phyloP scores from a whole-genome alignment of 345 rosid species.

The Bruguiera gymnorhiza region DNA sequence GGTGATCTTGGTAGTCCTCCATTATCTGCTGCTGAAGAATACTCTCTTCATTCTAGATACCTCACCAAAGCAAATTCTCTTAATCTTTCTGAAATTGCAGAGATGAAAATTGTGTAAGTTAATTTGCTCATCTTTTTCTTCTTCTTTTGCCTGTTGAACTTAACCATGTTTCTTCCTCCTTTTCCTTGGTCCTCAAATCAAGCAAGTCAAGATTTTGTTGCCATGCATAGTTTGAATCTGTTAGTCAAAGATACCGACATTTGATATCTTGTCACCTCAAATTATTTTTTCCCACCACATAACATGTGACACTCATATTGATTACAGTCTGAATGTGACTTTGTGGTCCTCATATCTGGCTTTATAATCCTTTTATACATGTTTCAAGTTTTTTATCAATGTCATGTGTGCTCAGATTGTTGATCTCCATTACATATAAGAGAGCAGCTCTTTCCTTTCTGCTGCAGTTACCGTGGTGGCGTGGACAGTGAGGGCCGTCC shows the following conservation, averaged over 20 bases:
- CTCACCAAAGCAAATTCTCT: constrained; percentile 88
- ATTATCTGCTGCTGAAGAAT: constrained; percentile 86
- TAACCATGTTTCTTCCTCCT: neutral
- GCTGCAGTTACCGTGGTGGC: constrained; percentile 88
- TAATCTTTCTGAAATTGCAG: constrained; percentile 93
- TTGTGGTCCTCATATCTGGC: too few relatives aligned
- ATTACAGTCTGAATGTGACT: too few relatives aligned
- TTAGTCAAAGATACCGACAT: too few relatives aligned
- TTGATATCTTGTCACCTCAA: too few relatives aligned
- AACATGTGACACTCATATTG: too few relatives aligned
- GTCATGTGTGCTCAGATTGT: constrained; percentile 1
- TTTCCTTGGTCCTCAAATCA: too few relatives aligned
- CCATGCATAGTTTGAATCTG: too few relatives aligned
- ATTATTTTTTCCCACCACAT: too few relatives aligned
- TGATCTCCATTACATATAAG: constrained; percentile 9
- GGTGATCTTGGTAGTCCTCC: constrained; percentile 85
- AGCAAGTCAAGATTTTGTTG: too few relatives aligned
- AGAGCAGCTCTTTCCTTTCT: constrained; percentile 19
- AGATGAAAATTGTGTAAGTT: constrained; percentile 96
- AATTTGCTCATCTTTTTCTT: constrained; percentile 5
- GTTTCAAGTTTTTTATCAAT: too few relatives aligned
- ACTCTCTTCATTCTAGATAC: constrained; percentile 91
- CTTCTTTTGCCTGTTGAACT: neutral
- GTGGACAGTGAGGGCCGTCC: constrained; percentile 93
- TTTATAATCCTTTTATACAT: too few relatives aligned